Percentiles rank a stretch among this genome's conserved stretches.
These are phyloP conservation scores for Alternaria triticina DNA, from an alignment of 2,329 filamentous ascomycete genomes.

Conservation along the genomic window DNA sequence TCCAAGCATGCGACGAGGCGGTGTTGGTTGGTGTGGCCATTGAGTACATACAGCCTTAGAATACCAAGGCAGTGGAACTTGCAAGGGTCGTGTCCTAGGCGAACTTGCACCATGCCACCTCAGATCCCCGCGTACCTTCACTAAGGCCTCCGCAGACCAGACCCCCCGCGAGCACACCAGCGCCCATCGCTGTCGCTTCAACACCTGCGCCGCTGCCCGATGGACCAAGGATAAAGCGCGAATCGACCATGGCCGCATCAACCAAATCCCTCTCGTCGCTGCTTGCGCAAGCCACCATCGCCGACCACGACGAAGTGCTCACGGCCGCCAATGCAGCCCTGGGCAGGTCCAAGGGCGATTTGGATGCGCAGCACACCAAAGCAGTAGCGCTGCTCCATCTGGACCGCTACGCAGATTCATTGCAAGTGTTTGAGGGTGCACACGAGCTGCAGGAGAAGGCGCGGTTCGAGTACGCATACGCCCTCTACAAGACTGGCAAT, in stretches of 20 bases:
- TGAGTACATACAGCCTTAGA: slow-evolving; percentile 12
- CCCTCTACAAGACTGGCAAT: slow-evolving; percentile 80
- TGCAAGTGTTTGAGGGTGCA: slow-evolving; percentile 70
- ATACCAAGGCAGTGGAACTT: slow-evolving; percentile 11
- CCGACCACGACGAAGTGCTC: slow-evolving; percentile 78
- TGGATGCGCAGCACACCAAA: slow-evolving; percentile 70
- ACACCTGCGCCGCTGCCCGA: slow-evolving; percentile 17
- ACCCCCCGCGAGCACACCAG: slow-evolving; percentile 19
- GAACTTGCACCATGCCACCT: slow-evolving; percentile 36
- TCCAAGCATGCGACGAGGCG: not conserved
- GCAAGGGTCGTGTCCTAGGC: slow-evolving; percentile 23
- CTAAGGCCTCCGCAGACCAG: slow-evolving; percentile 28
- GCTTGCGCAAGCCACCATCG: slow-evolving; percentile 63
- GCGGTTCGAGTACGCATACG: slow-evolving; percentile 75
- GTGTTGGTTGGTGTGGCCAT: not conserved
- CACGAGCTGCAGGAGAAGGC: slow-evolving; percentile 66
- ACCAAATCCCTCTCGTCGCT: slow-evolving; percentile 60
- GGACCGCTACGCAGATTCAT: slow-evolving; percentile 80
- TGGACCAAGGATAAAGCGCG: slow-evolving; percentile 29
- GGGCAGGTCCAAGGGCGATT: slow-evolving; percentile 64
- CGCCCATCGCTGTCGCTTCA: slow-evolving; percentile 4
- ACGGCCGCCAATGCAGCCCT: slow-evolving; percentile 65
- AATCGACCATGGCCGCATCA: slow-evolving; percentile 48
- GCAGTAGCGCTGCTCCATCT: slow-evolving; percentile 79
- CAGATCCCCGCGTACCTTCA: slow-evolving; percentile 34